Conservation (phyloP, 257 asterid genomes). For the Cinchona pubescens region DNA sequence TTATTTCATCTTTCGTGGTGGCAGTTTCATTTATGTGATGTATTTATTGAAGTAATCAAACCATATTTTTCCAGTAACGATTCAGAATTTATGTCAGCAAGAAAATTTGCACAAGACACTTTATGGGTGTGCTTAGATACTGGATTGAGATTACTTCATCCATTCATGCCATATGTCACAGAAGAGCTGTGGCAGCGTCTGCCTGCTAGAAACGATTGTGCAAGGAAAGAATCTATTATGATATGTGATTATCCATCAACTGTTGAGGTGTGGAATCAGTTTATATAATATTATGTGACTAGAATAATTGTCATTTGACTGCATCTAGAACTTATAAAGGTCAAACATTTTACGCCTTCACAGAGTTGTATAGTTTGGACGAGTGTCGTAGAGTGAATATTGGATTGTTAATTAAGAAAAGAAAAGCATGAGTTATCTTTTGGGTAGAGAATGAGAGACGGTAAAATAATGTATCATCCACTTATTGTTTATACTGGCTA, state of each 20-base stretch:
- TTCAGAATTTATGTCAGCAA: constrained; percentile 42
- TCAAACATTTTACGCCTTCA: background rate
- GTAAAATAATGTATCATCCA: no score
- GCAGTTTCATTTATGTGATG: constrained; percentile 89
- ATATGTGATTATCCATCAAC: constrained; percentile 74
- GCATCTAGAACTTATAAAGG: background rate
- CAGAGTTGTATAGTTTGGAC: background rate
- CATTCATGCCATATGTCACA: constrained; percentile 92
- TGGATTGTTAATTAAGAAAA: background rate
- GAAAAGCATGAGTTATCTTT: no score
- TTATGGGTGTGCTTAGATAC: constrained; percentile 88
- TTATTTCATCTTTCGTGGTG: constrained; percentile 90
- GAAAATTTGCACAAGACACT: constrained; percentile 73
- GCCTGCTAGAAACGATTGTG: constrained; percentile 54
- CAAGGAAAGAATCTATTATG: constrained; percentile 77
- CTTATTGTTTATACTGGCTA: background rate
- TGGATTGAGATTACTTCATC: constrained; percentile 86
- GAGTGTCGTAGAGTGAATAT: background rate
- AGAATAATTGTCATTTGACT: background rate
- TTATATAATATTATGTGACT: background rate
- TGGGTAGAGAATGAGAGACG: background rate
- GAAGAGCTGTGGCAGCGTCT: constrained; percentile 99
- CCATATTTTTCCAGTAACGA: constrained; percentile 64
- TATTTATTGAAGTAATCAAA: constrained; percentile 89
- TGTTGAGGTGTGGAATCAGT: constrained; percentile 45